Conservation (phyloP, 192 early-diverging fungal species). For the Dissophora globulifera region DNA sequence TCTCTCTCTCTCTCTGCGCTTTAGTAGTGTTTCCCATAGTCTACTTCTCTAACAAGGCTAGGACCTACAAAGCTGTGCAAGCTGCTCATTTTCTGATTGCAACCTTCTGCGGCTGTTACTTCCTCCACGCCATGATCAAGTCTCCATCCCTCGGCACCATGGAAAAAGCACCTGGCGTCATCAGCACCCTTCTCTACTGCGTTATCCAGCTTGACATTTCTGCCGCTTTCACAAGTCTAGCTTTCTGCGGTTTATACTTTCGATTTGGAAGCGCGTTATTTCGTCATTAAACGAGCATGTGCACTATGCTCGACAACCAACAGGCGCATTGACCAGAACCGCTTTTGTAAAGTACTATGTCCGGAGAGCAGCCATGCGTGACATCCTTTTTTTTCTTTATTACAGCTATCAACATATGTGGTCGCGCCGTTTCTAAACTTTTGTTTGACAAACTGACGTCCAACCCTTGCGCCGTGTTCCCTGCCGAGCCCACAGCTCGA, state of each 20-base stretch:
- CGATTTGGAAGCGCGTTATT: background rate
- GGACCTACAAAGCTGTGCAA: background rate
- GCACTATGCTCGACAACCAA: background rate
- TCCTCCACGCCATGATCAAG: background rate
- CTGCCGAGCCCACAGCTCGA: constrained; percentile 77
- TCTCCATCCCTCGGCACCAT: background rate
- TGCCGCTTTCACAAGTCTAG: background rate
- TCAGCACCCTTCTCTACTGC: background rate
- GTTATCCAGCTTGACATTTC: background rate
- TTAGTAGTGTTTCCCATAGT: background rate
- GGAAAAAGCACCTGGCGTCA: background rate
- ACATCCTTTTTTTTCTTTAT: background rate
- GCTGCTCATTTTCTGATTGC: background rate
- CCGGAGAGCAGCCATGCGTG: background rate
- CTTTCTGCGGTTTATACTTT: constrained; percentile 1
- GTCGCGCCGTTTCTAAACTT: background rate
- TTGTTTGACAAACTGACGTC: constrained; percentile 51
- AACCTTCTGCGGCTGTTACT: constrained; percentile 4
- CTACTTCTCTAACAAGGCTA: background rate
- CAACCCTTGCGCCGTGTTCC: constrained; percentile 52
- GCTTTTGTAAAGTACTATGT: too few relatives aligned
- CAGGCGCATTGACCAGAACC: too few relatives aligned
- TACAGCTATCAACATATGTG: background rate
- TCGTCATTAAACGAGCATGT: constrained; percentile 4
- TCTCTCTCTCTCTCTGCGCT: background rate